Evolutionary conservation across 2,329 filamentous ascomycete genomes (phyloP), one percentile per base, ranked within the genome.

Genomic region (Keithomyces neogunnii): DNA sequence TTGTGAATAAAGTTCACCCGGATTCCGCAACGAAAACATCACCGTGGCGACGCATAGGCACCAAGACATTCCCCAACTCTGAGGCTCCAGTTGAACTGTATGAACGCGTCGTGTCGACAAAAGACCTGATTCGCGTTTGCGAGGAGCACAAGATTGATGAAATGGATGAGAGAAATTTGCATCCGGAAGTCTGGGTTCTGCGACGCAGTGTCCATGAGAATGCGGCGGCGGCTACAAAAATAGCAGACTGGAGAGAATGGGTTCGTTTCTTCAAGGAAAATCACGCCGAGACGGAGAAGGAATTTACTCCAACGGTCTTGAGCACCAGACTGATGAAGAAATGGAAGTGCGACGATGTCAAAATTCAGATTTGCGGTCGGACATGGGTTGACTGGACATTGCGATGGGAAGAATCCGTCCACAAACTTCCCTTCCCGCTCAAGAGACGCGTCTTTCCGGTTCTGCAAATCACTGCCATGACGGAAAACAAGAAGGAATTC

Each of bases 171-270:
- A 38, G 47, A 5, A 59, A 57, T 36, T 33, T 61, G 19, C 57
- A 56, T 29, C 48, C 62, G 1, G 84, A 86, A 66, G 75, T 72
- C 19, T 89, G 86, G 86, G 77, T 76, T 49, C 79, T 79, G 40
- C 76, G 86, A 51, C 75, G 75, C 44, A 86, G 81, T 62, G 67
- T 78, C 42, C 86, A 89, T 62, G 69, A 70, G 52, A 75, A 85
- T 59, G 68, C 65, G 5, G 67, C 71, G 19, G 67, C 71, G 19
- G 68, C 66, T 39, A 60, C 60, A 29, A 76, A 79, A 7, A 82
- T 82, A 1, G 85, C 83, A 8, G 71, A 62, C 45, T 88, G 82
- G 78, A 69, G 68, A 0, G 85, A 89, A 64, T 86, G 89, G 63
- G 71, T 75, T 38, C 64, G 64, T 35, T 74, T 73, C 56, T 76